Evolutionary conservation across 352 stramenopile species (phyloP), one percentile per base, ranked within the genome.

Genomic region (Globisporangium lucens): DNA sequence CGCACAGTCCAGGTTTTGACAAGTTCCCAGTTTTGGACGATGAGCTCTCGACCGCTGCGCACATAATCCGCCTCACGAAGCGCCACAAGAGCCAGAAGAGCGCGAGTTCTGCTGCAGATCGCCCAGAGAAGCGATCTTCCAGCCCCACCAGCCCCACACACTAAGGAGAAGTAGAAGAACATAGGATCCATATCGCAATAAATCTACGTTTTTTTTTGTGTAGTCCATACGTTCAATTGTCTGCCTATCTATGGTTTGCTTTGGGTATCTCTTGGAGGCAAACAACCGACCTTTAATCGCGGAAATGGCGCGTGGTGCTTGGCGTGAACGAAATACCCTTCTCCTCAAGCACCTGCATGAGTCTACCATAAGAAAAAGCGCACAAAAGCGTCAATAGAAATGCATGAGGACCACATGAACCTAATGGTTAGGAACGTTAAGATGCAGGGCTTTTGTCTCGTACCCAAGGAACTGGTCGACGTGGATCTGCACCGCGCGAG

Each of bases 241-340:
- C 36, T 35, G 35, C 27, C 20, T 41, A 13, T 17, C 20, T 41
- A 13, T 17, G 22, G 5, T 5, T 15, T 6, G 7, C 5, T 8
- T 17, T 12, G 2, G 33, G 33, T 36, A 36, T 36, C 33, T 36
- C 33, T 10, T 10, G 33, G 33, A 36, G 33, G 0, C 33, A 36
- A 36, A 36, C 33, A 10, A 9, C 33, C 33, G 33, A 36, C 8
- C 33, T 29, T 78, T 73, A 92, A 36, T 85, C 78, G 2, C 67
- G 71, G 61, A 92, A 92, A 65, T 92, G 84, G 22, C 84, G 82
- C n/a, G 84, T 92, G 17, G 69, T 72, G 43, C 80, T 94, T 8
- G 80, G 79, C 7, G 69, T 68, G 27, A 94, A 75, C 10, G 75
- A 62, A 47, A 94, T 77, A 10, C 75, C 86, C 12, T 71, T 75